Evolutionary conservation across 139 green algal species (phyloP).

Genomic region (Closterium sp.): DNA sequence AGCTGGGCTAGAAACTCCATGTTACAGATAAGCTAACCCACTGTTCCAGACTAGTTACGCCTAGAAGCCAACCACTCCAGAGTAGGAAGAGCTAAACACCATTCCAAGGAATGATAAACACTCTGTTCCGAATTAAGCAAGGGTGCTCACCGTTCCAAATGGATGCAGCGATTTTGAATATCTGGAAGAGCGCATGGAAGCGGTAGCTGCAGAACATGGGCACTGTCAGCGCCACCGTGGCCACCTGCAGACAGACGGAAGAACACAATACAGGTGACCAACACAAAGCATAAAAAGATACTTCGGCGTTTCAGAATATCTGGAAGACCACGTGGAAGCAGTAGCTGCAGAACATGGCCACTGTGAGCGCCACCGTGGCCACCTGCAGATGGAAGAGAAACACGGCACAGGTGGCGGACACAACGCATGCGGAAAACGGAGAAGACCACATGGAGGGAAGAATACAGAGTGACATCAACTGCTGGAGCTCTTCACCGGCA

Average conservation of each 20-base stretch:
- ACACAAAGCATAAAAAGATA: too few relatives aligned
- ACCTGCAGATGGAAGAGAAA: slow-evolving; percentile 24
- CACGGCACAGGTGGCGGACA: too few relatives aligned
- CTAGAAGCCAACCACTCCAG: too few relatives aligned
- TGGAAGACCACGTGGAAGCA: slow-evolving; percentile 28
- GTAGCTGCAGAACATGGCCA: slow-evolving; percentile 38
- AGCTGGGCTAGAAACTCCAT: not conserved
- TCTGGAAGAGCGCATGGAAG: slow-evolving; percentile 35
- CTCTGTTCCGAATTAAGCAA: not conserved
- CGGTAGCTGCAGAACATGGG: slow-evolving; percentile 46
- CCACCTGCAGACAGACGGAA: slow-evolving; percentile 27
- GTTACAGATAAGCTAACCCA: not conserved
- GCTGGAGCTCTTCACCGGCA: too few relatives aligned
- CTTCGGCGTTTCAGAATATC: slow-evolving; percentile 45
- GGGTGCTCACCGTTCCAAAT: slow-evolving; percentile 37
- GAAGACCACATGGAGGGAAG: too few relatives aligned
- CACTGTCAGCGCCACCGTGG: slow-evolving; percentile 43
- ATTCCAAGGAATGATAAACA: slow-evolving; percentile 2
- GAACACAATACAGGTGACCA: too few relatives aligned
- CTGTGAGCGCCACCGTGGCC: slow-evolving; percentile 38
- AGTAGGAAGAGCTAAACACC: slow-evolving; percentile 6
- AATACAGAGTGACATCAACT: too few relatives aligned
- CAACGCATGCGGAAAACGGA: too few relatives aligned
- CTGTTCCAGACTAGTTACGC: too few relatives aligned
- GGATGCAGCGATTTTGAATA: slow-evolving; percentile 45